Evolutionary conservation across 805 yeast genomes (phyloP).

Genomic region (Candida multigemmis): DNA sequence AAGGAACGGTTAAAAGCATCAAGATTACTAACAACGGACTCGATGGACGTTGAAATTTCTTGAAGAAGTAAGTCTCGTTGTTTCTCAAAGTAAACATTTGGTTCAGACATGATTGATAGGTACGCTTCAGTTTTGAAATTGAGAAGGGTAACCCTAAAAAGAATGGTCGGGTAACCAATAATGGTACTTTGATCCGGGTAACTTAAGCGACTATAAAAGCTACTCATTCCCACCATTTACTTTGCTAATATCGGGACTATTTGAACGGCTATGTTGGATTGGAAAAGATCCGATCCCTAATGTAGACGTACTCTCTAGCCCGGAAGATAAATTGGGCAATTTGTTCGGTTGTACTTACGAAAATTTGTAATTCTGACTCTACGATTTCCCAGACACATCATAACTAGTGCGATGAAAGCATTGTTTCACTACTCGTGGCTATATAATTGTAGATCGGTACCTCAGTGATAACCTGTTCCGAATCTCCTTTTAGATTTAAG

Average conservation of each 20-base stretch:
- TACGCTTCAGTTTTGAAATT: not conserved
- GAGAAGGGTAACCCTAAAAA: not conserved
- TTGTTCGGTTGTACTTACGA: slow-evolving; percentile 8
- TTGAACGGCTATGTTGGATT: slow-evolving; percentile 14
- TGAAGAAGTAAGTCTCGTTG: slow-evolving; percentile 52
- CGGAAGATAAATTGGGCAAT: slow-evolving; percentile 10
- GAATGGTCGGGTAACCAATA: not conserved
- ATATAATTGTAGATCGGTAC: too few species aligned
- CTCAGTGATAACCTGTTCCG: too few species aligned
- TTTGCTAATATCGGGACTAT: too few species aligned
- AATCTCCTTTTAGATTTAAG: too few species aligned
- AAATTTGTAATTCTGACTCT: slow-evolving; percentile 8
- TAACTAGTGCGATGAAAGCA: not conserved
- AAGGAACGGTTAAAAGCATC: slow-evolving; percentile 60
- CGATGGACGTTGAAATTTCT: slow-evolving; percentile 51
- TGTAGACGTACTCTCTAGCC: slow-evolving; percentile 21
- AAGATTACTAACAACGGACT: slow-evolving; percentile 53
- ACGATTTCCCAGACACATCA: slow-evolving; percentile 10
- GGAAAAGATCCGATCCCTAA: slow-evolving; percentile 7
- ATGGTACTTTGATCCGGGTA: not conserved
- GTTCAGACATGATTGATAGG: not conserved
- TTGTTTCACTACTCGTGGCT: too few species aligned
- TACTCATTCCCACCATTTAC: not conserved
- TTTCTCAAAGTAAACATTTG: slow-evolving; percentile 36
- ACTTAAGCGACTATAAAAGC: not conserved